Conservation (phyloP, 257 asterid species). For the Striga asiatica region DNA sequence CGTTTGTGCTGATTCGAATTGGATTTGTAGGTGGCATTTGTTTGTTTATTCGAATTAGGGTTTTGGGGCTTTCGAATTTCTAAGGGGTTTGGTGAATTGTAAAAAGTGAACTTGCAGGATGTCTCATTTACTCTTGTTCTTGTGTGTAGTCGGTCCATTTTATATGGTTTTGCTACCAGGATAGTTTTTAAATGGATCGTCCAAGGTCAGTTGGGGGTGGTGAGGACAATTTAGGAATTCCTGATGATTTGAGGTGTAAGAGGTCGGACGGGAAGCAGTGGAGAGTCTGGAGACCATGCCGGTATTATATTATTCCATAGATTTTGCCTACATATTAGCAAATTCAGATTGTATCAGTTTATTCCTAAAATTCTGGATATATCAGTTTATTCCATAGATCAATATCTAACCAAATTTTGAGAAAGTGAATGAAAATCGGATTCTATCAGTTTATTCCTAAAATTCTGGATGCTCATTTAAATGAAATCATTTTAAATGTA, state of each 20-base stretch:
- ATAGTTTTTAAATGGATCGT: slow-evolving; percentile 51
- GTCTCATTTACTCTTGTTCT: too few relatives aligned
- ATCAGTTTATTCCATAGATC: too few relatives aligned
- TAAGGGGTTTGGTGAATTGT: neutral
- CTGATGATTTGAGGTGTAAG: slow-evolving; percentile 97
- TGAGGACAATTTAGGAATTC: slow-evolving; percentile 76
- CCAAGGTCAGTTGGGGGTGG: slow-evolving; percentile 52
- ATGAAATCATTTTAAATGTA: too few relatives aligned
- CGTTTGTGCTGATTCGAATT: slow-evolving; percentile 7
- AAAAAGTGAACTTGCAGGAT: neutral
- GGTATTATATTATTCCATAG: too few relatives aligned
- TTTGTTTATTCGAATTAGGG: slow-evolving; percentile 20
- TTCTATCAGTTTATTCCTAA: too few relatives aligned
- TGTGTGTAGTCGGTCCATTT: slow-evolving; percentile 14
- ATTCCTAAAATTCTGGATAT: too few relatives aligned
- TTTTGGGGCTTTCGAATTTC: slow-evolving; percentile 1
- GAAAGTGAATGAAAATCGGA: too few relatives aligned
- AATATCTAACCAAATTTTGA: too few relatives aligned
- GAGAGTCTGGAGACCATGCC: slow-evolving; percentile 99
- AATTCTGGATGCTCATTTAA: too few relatives aligned
- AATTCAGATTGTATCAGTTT: too few relatives aligned
- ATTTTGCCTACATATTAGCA: too few relatives aligned
- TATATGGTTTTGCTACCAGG: slow-evolving; percentile 3
- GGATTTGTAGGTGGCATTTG: neutral
- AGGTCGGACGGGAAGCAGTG: slow-evolving; percentile 99